Base-by-base conservation (phyloP, 2,329 filamentous ascomycete species). In the Ceratocystis colombiana region DNA sequence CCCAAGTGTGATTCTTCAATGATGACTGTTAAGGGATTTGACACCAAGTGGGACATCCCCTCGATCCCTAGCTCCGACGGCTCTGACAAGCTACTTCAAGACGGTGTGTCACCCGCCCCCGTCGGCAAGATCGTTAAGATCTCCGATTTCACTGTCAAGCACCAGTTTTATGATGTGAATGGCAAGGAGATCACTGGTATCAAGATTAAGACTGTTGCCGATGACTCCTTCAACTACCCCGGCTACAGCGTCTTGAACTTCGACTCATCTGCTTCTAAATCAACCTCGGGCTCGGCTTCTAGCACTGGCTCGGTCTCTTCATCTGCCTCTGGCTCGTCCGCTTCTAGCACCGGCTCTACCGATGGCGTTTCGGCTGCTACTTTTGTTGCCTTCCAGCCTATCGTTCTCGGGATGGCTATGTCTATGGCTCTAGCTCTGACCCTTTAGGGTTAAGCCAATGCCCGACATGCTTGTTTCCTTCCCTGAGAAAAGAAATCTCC, bases 11-110 rank as follows among this genome's bases (percentile, higher is more conserved):
- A 77, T 69, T 68, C 79, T 41, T 81, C 78, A 68, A 79, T 96
- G 65, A 92, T 96, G 76, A 81, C 78, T 68, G 78, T 79, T 69
- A 77, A 81, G 68, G 82, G 80, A 69, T 96, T 96, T 79, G 83
- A 82, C 76, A 86, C 78, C 74, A 88, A 90, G 79, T 97, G 96
- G 78, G 87, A 86, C 59, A 78, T 96, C 67, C 92, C 88, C 61
- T 76, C 72, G 2, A 79, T 84, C 5, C 90, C 90, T 12, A 12
- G 33, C 62, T 61, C 57, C 33, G 78, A 82, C 3, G 88, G 86
- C 70, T 86, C 85, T 48, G 79, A 86, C 68, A 79, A 82, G 59
- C 80, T 96, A 72, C 93, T 96, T 73, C 79, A 89, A 70, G 84
- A 88, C 62, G 92, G 93, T 69, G 83, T 96, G 68, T 77, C 76